Base-by-base conservation (phyloP, 164 flowering plant species). In the Tetracentron sinense region DNA sequence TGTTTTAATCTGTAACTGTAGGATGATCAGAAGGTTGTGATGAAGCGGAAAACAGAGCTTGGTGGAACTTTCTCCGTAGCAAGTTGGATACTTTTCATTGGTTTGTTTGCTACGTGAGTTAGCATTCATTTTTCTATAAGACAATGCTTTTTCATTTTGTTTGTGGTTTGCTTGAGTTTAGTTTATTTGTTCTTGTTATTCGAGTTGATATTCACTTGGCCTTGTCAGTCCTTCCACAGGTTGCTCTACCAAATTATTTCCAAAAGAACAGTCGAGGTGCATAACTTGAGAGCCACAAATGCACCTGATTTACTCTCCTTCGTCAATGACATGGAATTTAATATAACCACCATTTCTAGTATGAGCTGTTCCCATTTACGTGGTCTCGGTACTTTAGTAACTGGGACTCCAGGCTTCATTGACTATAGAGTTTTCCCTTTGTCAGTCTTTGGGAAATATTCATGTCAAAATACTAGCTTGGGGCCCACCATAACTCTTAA, bases 281-380 rank as follows among this genome's bases (percentile, higher is more conserved):
- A 85, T 69, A 92, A 79, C 63, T 73, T 95, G 14, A 84, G 75
- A 75, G 91, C 97, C 30, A 53, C 89, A 60, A 88, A 85, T 83
- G 92, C 81, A 29, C 91, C 96, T 47, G 97, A 95, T 52, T 76
- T 95, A 53, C 74, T 73, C 22, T 62, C 85, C 42, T 92, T 95
- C 67, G 38, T 62, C 54, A 95, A 85, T 75, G 96, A 92, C 70
- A 69, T 95, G 85, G 97, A 95, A 60, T 86, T 92, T 61, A 95
- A 88, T 55, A 80, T 95, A 64, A 95, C 97, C 15, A 78, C 97
- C 22, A 42, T 95, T 60, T 95, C 99, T 54, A 82, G 83, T 57
- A 92, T 95, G 99, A 92, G 84, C 75, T 95, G 99, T 69, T 82
- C 89, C 14, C 84, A 95, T 53, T 74, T 95, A 62, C 97, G 89